Evolutionary conservation across 2,329 filamentous ascomycete species (phyloP).

Genomic region (Aspergillus uvarum): DNA sequence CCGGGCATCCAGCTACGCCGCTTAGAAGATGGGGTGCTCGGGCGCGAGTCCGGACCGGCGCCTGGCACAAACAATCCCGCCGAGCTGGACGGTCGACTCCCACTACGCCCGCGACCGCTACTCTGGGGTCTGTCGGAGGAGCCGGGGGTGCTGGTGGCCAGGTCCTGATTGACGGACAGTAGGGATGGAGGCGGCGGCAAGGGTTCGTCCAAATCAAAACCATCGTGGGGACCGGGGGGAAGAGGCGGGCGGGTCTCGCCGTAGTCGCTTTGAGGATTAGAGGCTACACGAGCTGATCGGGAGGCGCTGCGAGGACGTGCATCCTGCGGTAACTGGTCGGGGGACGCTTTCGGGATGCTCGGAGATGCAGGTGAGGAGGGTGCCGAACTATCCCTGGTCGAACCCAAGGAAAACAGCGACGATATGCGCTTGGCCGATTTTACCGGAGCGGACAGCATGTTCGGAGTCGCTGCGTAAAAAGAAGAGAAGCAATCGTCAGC

Average conservation of each 20-base stretch:
- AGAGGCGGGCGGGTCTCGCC: conserved; percentile 27
- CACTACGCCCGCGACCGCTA: conserved; percentile 37
- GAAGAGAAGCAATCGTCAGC: conserved; percentile 5
- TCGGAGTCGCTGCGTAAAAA: conserved; percentile 15
- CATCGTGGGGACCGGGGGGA: conserved; percentile 26
- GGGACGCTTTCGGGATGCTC: conserved; percentile 21
- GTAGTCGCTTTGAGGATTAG: conserved; percentile 31
- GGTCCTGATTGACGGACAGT: conserved; percentile 37
- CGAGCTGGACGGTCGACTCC: conserved; percentile 34
- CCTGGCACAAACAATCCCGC: conserved; percentile 36
- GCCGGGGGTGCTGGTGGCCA: conserved; percentile 34
- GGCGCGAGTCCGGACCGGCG: conserved; percentile 34
- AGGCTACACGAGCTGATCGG: conserved; percentile 35
- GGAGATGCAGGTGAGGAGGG: conserved; percentile 31
- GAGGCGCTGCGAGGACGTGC: conserved; percentile 31
- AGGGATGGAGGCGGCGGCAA: conserved; percentile 44
- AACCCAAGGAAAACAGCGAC: conserved; percentile 46
- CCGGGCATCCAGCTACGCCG: conserved; percentile 48
- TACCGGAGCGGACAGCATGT: conserved; percentile 43
- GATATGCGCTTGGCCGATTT: conserved; percentile 48
- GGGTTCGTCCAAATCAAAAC: conserved; percentile 31
- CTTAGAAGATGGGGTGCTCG: conserved; percentile 39
- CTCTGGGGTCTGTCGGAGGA: conserved; percentile 38
- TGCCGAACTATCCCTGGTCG: conserved; percentile 35
- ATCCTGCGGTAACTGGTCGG: conserved; percentile 25